Base-by-base conservation (phyloP, 202 grass and related monocot species). In the Carex arenaria region DNA sequence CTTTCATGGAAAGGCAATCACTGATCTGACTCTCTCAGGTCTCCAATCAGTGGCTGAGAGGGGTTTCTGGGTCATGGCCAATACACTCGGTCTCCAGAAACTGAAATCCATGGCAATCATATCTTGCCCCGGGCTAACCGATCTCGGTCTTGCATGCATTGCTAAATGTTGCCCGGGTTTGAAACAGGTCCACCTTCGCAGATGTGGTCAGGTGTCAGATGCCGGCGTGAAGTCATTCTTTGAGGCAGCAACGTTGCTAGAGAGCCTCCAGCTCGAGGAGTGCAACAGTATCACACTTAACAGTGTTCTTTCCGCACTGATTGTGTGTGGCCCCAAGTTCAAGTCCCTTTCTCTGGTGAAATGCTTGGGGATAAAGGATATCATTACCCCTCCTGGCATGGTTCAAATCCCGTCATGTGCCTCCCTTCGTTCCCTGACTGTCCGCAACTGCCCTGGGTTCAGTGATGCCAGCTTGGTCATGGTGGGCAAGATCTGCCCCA, bases 41-140 rank as follows among this genome's bases (percentile, higher is more conserved):
- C 93, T 99, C 10, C 85, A 89, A 1, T 72, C 52, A 0, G 87
- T 94, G 8, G 91, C 84, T 3, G 96, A 99, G 88, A 94, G 88
- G 75, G 96, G 96, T 30, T 99, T 96, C 77, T 99, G 96, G 96
- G 96, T 99, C 56, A 99, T 99, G 96, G 96, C 93, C n/a, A 99
- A 96, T 72, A 88, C 93, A 66, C 85, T 92, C 66, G 93, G 93
- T 76, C 83, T 99, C 61, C 93, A 90, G 86, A 99, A 94, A 79
- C 86, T 99, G 83, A 88, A 89, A 69, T 92, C 61, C 19, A 75
- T 94, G 80, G 73, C 68, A 4, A 72, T 99, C 59, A 87, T 57
- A 67, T 92, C 88, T 67, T 99, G 96, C 83, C 87, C 74, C 1
- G 96, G 96, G 81, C 72, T 96, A 23, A 94, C 96, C 0, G 91